These are phyloP conservation scores for Plasmodium billcollinsi DNA, from an alignment of 169 alveolate species.

Conservation along the genomic window DNA sequence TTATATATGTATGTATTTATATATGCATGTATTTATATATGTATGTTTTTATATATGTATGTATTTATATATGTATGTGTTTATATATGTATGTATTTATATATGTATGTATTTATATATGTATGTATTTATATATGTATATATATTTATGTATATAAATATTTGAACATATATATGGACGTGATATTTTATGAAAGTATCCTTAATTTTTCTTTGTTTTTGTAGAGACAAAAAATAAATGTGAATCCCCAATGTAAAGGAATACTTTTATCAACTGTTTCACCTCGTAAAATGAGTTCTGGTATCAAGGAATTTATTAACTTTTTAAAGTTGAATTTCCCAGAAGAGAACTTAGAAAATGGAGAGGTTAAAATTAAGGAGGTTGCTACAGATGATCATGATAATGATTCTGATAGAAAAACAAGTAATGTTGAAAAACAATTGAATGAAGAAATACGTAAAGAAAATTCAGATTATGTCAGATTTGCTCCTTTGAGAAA, in stretches of 20 bases:
- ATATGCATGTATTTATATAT: no score
- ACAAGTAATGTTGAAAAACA: slow-evolving; percentile 74
- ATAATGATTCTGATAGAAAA: slow-evolving; percentile 16
- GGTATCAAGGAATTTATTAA: slow-evolving; percentile 51
- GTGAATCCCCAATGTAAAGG: slow-evolving; percentile 61
- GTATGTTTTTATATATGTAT: neutral
- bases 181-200: no score
- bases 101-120: no score
- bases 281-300: slow-evolving; percentile 5
- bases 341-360: slow-evolving; percentile 53
- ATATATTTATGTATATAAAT: neutral
- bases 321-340: slow-evolving; percentile 24
- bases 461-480: slow-evolving; percentile 73
- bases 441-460: slow-evolving; percentile 67
- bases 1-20: no score
- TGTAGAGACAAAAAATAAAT: slow-evolving; percentile 63
- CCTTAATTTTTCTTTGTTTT: neutral
- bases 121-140: no score
- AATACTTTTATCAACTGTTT: slow-evolving; percentile 38
- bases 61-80: neutral
- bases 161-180: no score
- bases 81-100: neutral
- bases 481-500: slow-evolving; percentile 84
- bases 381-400: neutral
- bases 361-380: slow-evolving; percentile 42